Evolutionary conservation across 1,139 yeast genomes (phyloP), one percentile per base, ranked within the genome.

Genomic region (Arxiozyma bovina): DNA sequence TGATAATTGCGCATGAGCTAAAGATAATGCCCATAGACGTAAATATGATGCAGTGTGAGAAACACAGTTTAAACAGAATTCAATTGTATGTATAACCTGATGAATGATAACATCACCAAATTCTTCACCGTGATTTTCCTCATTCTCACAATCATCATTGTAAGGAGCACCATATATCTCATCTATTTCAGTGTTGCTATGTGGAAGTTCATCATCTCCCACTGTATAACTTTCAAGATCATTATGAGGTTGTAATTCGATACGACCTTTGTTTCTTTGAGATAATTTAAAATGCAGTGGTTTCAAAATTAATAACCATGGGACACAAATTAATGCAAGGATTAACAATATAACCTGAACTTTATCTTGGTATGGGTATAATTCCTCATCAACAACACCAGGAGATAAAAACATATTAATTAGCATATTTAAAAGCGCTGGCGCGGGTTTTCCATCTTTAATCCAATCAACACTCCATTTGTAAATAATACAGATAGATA

Each of bases 11-110:
- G 96, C 94, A 70, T 94, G 99, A 0, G 99, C 99, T 57, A 94
- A 79, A 0, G 98, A 91, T 58, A 94, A 77, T 0, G 99, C 99
- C 99, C 99, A 93, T 55, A 93, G 75, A 68, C 99, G 85, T 62
- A 93, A 79, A 67, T 94, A 94, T 0, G 99, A 93, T 0, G 99
- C 99, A 0, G 99, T 94, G 69, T 94, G 99, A 20, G 97, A 89
- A 47, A 94, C 96, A 74, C 98, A 89, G 71, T 93, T 93, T 65
- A 94, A 79, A 69, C 99, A 94, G 71, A 94, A 94, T 74, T 94
- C 99, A 72, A 94, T 94, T 1, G 99, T 94, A 70, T 93, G 98
- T 64, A 94, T 94, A 43, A 93, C 97, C 73, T 94, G 99, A 71
- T 94, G 98, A 61, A 94, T 93, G 79, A 94, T 87, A 45, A 94